These are phyloP conservation scores for Limonium bicolor DNA, from an alignment of 148 eudicot species.

Conservation along the genomic window DNA sequence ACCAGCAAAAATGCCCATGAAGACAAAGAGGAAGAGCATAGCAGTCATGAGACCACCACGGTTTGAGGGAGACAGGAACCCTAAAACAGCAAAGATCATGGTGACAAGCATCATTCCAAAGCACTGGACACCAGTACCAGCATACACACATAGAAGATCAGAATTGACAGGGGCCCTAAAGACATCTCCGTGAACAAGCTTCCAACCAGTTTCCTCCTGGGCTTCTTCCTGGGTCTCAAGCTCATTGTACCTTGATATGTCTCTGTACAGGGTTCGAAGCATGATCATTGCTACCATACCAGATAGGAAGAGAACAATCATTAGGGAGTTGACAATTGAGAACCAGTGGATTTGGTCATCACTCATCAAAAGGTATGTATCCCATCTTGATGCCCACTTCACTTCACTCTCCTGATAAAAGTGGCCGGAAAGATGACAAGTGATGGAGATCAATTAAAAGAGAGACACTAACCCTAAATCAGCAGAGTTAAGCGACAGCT, in stretches of 20 bases:
- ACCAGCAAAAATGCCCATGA: constrained; percentile 39
- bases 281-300: constrained; percentile 47
- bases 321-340: constrained; percentile 32
- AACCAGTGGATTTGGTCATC: constrained; percentile 45
- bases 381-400: constrained; percentile 47
- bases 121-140: constrained; percentile 40
- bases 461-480: neutral
- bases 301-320: constrained; percentile 36
- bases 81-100: constrained; percentile 35
- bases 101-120: constrained; percentile 36
- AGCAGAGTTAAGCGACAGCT: constrained; percentile 5
- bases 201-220: constrained; percentile 41
- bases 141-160: constrained; percentile 31
- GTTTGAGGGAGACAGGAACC: constrained; percentile 39
- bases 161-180: constrained; percentile 29
- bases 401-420: constrained; percentile 30
- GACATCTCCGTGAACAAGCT: constrained; percentile 32
- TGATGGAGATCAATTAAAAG: neutral
- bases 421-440: neutral
- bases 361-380: constrained; percentile 31
- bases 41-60: constrained; percentile 44
- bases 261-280: constrained; percentile 35
- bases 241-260: constrained; percentile 34
- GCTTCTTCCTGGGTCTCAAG: constrained; percentile 40
- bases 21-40: constrained; percentile 37